These are phyloP conservation scores for Plectranthus barbatus DNA, from an alignment of 257 asterid genomes.

Conservation along the genomic window DNA sequence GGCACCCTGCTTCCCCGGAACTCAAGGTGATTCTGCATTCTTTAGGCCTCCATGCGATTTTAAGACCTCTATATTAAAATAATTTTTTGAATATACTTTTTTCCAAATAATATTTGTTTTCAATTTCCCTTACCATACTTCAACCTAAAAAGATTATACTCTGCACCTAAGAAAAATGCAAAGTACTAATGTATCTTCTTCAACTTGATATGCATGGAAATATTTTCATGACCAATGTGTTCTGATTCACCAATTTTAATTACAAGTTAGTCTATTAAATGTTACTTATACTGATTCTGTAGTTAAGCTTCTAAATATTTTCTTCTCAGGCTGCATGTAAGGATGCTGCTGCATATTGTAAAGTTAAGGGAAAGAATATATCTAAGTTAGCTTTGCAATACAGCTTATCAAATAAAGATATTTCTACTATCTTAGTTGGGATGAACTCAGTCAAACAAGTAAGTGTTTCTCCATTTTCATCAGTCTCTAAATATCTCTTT, in stretches of 20 bases:
- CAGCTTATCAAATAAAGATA: conserved; percentile 69
- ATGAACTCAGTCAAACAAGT: conserved; percentile 89
- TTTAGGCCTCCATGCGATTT: not conserved
- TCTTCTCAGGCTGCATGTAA: conserved; percentile 65
- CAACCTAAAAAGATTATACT: not conserved
- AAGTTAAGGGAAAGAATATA: conserved; percentile 58
- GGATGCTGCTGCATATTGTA: conserved; percentile 73
- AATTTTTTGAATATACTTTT: not conserved
- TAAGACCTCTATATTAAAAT: not conserved
- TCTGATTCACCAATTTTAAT: not conserved
- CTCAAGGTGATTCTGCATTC: conserved; percentile 51
- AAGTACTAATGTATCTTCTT: not conserved
- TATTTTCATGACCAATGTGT: not conserved
- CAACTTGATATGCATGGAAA: not conserved
- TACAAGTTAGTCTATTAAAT: not conserved
- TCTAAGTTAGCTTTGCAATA: conserved; percentile 80
- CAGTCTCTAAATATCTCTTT: not conserved
- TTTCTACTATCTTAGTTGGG: conserved; percentile 81
- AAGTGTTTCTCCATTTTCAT: conserved; percentile 7
- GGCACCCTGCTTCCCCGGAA: conserved; percentile 96
- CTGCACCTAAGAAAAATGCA: not conserved
- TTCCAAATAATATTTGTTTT: not conserved
- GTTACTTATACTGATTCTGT: not conserved
- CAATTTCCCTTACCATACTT: not conserved
- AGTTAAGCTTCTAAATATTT: conserved; percentile 14